These are phyloP conservation scores for Leptoxyphium fumago DNA, from an alignment of 2,329 filamentous ascomycete genomes.

Conservation along the genomic window DNA sequence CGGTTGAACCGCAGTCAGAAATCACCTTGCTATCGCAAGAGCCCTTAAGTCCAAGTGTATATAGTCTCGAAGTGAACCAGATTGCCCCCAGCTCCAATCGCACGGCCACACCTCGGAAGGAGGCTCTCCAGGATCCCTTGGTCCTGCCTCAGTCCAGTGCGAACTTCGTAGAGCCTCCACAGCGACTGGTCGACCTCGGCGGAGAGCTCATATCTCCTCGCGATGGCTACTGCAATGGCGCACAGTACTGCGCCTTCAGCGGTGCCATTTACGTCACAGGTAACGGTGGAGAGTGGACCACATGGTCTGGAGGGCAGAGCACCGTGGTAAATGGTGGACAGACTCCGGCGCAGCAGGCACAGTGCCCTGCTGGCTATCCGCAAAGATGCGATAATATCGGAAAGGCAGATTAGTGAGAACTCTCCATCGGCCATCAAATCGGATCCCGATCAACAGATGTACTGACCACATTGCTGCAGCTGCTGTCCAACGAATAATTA, in stretches of 20 bases:
- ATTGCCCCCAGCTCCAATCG: too few relatives aligned
- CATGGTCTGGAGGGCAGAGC: not conserved
- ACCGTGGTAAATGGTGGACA: conserved; percentile 9
- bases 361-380: conserved; percentile 22
- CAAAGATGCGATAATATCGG: conserved; percentile 28
- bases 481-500: conserved; percentile 19
- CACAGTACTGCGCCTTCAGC: conserved; percentile 14
- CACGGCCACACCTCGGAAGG: not conserved
- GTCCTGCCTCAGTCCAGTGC: not conserved
- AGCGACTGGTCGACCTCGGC: not conserved
- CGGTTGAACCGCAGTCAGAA: not conserved
- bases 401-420: conserved; percentile 27
- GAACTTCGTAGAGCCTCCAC: not conserved
- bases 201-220: not conserved
- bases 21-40: not conserved
- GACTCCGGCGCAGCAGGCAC: conserved; percentile 17
- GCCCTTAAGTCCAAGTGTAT: too few relatives aligned
- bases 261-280: conserved; percentile 14
- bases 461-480: conserved; percentile 6
- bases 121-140: not conserved
- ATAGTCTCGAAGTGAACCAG: too few relatives aligned
- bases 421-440: too few relatives aligned
- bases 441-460: too few relatives aligned
- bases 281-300: not conserved
- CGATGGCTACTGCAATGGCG: not conserved